A percentile compares a stretch with the other conserved stretches of the same genome.
phyloP scores from a whole-genome alignment of 495 filamentous ascomycete genomes.

The Talaromyces wortmannii region DNA sequence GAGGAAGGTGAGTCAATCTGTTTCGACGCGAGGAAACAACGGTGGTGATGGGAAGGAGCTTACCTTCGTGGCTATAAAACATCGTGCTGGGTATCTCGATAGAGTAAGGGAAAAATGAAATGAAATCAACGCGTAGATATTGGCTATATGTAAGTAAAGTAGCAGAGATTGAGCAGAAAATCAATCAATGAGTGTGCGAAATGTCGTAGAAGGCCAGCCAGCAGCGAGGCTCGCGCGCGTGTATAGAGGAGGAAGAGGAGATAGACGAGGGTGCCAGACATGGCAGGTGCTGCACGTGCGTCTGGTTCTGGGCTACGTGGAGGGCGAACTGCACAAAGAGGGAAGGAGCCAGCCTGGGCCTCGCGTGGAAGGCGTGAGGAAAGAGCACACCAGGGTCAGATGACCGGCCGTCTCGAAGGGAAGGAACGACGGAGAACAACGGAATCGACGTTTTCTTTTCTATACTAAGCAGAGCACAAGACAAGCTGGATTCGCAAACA shows the following conservation, averaged over 20 bases:
- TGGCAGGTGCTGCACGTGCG: background rate
- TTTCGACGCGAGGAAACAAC: background rate
- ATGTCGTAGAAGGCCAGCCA: no score
- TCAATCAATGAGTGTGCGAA: no score
- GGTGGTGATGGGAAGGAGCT: slow-evolving; percentile 12
- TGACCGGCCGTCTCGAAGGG: background rate
- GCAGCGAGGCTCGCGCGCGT: no score
- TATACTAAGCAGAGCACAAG: background rate
- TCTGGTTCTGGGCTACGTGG: no score
- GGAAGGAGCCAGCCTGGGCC: background rate
- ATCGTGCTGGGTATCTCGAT: slow-evolving; percentile 35
- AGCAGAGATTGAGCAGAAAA: background rate
- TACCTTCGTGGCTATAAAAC: slow-evolving; percentile 94
- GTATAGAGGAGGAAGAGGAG: no score
- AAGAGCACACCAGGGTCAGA: background rate
- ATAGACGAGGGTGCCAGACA: background rate
- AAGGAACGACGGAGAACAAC: background rate
- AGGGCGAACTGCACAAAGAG: background rate
- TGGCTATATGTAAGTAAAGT: background rate
- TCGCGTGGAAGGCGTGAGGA: background rate
- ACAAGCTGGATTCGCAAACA: slow-evolving; percentile 3
- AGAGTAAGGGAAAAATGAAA: background rate
- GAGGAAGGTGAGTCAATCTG: slow-evolving; percentile 13
- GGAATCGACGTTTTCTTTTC: background rate
- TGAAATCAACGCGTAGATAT: background rate